Base-by-base conservation (phyloP, 169 alveolate genomes). In the Plasmodium knowlesi region DNA sequence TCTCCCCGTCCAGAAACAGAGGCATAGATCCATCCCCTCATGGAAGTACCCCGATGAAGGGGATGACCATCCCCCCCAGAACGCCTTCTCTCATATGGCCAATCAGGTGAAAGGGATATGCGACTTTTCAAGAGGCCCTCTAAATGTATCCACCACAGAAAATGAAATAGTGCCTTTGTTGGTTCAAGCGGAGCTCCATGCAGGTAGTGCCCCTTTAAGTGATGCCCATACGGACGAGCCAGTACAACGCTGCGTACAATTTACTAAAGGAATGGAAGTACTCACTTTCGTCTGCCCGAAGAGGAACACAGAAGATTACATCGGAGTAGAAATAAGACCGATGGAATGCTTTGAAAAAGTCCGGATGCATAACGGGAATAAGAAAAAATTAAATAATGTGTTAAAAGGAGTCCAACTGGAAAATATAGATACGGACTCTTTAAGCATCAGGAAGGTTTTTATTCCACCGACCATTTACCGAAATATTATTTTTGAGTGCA, bases 191-290 rank as follows among this genome's bases (percentile, higher is more conserved):
- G 3, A 0, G 34, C 10, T 37, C 9, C 0, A 10, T 1, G n/a
- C 0, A 5, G 32, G 30, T n/a, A 32, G 0, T 3, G 22, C 25
- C 32, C 25, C 54, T 41, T 2, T 41, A 0, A 5, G 1, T 41
- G 54, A 4, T 43, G 54, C 1, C 6, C 5, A 9, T 3, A 5
- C 10, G 0, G 46, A 71, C 43, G 61, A 32, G 39, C 32, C 54
- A n/a, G 41, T 74, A 39, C 76, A 34, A 34, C 54, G 74, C 43
- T 85, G 93, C 34, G 93, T 85, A 8, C 39, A 74, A 2, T 85
- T 85, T 39, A 85, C 86, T 12, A 85, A 85, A 25, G 93, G 93
- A 2, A n/a, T 85, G 19, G 93, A 85, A 50, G 41, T 74, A 37
- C 70, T 85, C 25, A 74, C 86, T 5, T 85, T 85, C 67, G 79